Conservation (phyloP, 2,329 filamentous ascomycete genomes). For the Keithomyces neogunnii region DNA sequence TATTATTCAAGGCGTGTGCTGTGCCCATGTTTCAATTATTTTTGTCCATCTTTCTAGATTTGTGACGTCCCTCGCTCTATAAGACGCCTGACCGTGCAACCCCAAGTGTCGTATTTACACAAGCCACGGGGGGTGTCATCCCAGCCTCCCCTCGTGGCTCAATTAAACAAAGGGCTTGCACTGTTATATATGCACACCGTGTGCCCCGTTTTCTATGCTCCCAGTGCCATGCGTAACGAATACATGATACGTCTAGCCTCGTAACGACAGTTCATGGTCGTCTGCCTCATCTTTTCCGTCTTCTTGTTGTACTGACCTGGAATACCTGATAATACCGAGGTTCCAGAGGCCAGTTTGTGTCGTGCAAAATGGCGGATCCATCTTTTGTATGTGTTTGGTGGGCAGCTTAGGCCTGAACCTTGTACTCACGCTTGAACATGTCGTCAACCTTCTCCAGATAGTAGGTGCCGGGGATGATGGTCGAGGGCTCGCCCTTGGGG, state of each 20-base stretch:
- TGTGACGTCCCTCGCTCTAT: slow-evolving; percentile 3
- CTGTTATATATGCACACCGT: slow-evolving; percentile 1
- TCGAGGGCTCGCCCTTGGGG: slow-evolving; percentile 60
- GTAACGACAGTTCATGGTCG: slow-evolving; percentile 4
- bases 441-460: slow-evolving; percentile 75
- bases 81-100: not conserved
- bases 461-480: slow-evolving; percentile 60
- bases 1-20: not conserved
- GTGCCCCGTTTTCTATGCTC: slow-evolving; percentile 7
- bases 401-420: slow-evolving; percentile 56
- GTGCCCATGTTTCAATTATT: not conserved
- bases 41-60: not conserved
- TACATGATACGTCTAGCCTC: slow-evolving; percentile 8
- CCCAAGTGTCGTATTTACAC: slow-evolving; percentile 7
- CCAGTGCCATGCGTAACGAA: slow-evolving; percentile 6
- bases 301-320: slow-evolving; percentile 2
- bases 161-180: slow-evolving; percentile 4
- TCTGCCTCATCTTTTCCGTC: not conserved
- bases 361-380: slow-evolving; percentile 1
- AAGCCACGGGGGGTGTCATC: slow-evolving; percentile 1
- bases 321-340: slow-evolving; percentile 4
- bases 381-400: not conserved
- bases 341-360: not conserved
- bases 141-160: not conserved
- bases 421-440: slow-evolving; percentile 77